Conservation (phyloP, 2,329 filamentous ascomycete genomes). For the Aspergillus brunneoviolaceus region DNA sequence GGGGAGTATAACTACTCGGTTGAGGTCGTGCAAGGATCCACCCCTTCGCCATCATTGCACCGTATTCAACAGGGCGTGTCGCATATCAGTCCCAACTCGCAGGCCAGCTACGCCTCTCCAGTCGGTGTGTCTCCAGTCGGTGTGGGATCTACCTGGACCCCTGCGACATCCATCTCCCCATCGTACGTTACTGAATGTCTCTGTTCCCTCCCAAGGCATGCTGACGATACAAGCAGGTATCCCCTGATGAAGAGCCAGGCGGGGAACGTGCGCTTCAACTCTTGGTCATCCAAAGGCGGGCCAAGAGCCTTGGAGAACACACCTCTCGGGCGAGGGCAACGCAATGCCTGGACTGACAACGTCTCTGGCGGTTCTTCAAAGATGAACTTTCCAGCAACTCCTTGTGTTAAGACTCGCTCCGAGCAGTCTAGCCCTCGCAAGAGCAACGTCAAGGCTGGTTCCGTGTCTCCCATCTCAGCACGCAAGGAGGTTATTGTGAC, state of each 20-base stretch:
- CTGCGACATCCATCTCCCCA: slow-evolving; percentile 50
- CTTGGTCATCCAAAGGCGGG: slow-evolving; percentile 40
- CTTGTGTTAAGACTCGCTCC: slow-evolving; percentile 31
- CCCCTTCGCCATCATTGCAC: slow-evolving; percentile 45
- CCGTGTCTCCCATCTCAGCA: slow-evolving; percentile 39
- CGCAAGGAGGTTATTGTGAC: slow-evolving; percentile 40
- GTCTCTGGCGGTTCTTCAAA: slow-evolving; percentile 38
- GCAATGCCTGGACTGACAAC: slow-evolving; percentile 33
- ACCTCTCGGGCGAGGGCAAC: slow-evolving; percentile 35
- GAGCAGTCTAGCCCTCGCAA: slow-evolving; percentile 44
- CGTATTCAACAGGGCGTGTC: slow-evolving; percentile 41
- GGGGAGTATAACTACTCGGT: slow-evolving; percentile 78
- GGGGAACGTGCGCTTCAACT: slow-evolving; percentile 34
- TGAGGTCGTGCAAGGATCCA: slow-evolving; percentile 46
- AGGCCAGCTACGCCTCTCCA: slow-evolving; percentile 46
- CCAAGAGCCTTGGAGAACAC: slow-evolving; percentile 41
- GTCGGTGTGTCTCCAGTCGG: slow-evolving; percentile 45
- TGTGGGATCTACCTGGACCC: slow-evolving; percentile 45
- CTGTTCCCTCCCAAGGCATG: not conserved
- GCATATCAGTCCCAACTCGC: slow-evolving; percentile 44
- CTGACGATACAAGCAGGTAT: slow-evolving; percentile 38
- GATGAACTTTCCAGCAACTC: slow-evolving; percentile 33
- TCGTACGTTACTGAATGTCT: slow-evolving; percentile 38
- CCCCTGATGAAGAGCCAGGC: slow-evolving; percentile 40
- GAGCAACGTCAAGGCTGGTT: slow-evolving; percentile 38